Evolutionary conservation across 192 early-diverging fungal genomes (phyloP), one percentile per base, ranked within the genome.

Genomic region (Entrophospora sp.): DNA sequence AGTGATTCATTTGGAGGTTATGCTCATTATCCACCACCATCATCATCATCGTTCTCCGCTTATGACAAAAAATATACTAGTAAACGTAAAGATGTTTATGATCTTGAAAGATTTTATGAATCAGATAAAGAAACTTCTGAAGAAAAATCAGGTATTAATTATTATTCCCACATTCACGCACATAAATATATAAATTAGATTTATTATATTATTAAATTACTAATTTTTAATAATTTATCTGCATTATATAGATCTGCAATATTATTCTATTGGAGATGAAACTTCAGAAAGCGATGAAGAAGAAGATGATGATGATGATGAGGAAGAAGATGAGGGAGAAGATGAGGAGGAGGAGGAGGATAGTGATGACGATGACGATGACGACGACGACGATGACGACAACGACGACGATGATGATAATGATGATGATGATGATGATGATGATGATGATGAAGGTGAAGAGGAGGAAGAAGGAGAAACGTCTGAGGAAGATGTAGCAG

Each of bases 101-200:
- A 74, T 64, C 56, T 79, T 31, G 78, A 79, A 27, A 68, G 1
- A 71, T 81, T 67, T 75, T 66, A 59, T 30, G 73, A 70, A 3
- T 52, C 43, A 16, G 61, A 61, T n/a, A n/a, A n/a, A 10, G 73
- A 75, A 12, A 40, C 36, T 46, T 67, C 64, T 1, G 75, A 73
- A 16, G 71, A 73, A 31, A 9, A 31, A 20, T 32, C 43, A 49
- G 30, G 61, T 64, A 36, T n/a, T n/a, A n/a, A n/a, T n/a, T n/a
- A n/a, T n/a, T n/a, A n/a, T n/a, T n/a, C n/a, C n/a, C n/a, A n/a
- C n/a, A n/a, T n/a, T n/a, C n/a, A n/a, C n/a, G n/a, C n/a, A 16
- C 10, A 34, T 46, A 25, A 5, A 24, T 25, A 16, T 2, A 20
- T 14, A 32, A 2, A 12, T 37, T 5, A 0, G 9, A n/a, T 8